These are phyloP conservation scores for Chalaropsis ovoidea DNA, from an alignment of 2,329 filamentous ascomycete species.

Conservation along the genomic window DNA sequence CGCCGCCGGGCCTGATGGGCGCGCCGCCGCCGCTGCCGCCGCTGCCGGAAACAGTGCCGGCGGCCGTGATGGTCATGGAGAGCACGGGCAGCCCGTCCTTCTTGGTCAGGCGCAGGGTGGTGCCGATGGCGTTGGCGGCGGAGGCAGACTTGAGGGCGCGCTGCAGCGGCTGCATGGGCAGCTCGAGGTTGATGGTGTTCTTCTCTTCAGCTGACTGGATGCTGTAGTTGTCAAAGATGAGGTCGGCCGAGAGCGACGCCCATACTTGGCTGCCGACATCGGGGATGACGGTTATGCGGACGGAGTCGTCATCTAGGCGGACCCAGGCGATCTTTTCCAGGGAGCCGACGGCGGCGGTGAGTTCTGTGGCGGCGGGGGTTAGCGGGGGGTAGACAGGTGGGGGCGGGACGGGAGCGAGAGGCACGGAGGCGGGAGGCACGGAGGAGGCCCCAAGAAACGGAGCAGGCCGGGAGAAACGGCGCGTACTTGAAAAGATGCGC, in stretches of 20 bases:
- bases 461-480: constrained; percentile 8
- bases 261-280: constrained; percentile 93
- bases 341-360: constrained; percentile 53
- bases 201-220: constrained; percentile 72
- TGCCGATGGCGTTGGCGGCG: constrained; percentile 57
- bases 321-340: constrained; percentile 83
- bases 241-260: constrained; percentile 64
- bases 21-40: constrained; percentile 31
- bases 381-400: constrained; percentile 13
- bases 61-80: constrained; percentile 79
- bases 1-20: background rate
- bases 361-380: constrained; percentile 37
- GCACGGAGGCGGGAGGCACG: background rate
- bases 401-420: no score
- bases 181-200: constrained; percentile 93
- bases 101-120: constrained; percentile 82
- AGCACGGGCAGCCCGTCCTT: constrained; percentile 79
- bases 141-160: constrained; percentile 84
- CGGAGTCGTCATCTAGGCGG: constrained; percentile 72
- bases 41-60: constrained; percentile 44
- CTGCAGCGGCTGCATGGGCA: constrained; percentile 77
- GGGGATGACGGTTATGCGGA: constrained; percentile 91
- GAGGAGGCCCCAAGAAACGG: background rate
- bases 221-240: constrained; percentile 76
- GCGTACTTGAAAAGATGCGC: constrained; percentile 52